Evolutionary conservation across 192 early-diverging fungal species (phyloP), one percentile per base, ranked within the genome.

Genomic region (Backusella tuberculispora): DNA sequence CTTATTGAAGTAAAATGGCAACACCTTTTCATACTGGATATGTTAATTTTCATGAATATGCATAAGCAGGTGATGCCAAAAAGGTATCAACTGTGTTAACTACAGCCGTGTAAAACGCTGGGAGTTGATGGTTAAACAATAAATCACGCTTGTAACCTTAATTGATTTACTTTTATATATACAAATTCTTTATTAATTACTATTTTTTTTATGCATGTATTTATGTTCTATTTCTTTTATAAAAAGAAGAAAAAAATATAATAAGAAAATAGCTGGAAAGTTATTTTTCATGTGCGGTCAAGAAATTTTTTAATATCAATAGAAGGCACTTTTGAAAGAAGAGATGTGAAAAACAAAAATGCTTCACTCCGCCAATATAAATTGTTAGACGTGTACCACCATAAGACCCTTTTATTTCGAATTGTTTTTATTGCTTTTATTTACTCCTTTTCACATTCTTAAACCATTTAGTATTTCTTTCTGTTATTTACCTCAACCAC

Each of bases 311-410:
- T 26, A 12, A 60, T 26, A 10, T 24, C 26, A 24, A 60, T 26
- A 60, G 48, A 50, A 50, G 21, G 26, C 21, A 60, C 21, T 13
- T 9, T 26, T 26, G 10, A 19, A 60, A 26, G 21, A 60, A 60
- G 53, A 60, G 53, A 24, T 60, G 53, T 60, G 53, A 60, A 60
- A 60, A 60, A 60, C 21, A 60, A 60, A 24, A 26, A 60, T 60
- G 53, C 53, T 60, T 26, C 53, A 60, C 53, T 60, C 53, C 53
- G 53, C 53, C 53, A 60, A 60, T 60, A 60, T 60, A 26, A 60
- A 26, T 24, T 60, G 53, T 1, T 60, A 10, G 53, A 60, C 4
- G 53, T 60, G 53, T 60, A 60, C 53, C 21, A 60, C 53, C 53
- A 10, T 60, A 24, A 26, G 21, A 60, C 53, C 53, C 53, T 60